phyloP scores from a whole-genome alignment of 192 early-diverging fungal species.

The Dimargaris cristalligena region DNA sequence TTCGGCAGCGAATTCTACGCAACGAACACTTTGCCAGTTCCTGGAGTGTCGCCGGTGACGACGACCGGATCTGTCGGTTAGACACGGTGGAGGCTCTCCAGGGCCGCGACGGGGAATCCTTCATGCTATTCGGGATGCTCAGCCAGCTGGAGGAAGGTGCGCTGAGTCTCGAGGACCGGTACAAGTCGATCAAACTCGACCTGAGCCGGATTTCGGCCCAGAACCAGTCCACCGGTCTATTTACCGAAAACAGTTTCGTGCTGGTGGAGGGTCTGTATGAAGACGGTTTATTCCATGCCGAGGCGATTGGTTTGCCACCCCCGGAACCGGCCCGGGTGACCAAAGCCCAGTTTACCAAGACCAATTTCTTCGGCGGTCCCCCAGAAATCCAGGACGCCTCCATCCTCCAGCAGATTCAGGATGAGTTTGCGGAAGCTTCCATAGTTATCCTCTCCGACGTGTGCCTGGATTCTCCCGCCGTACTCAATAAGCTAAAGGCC shows the following conservation, averaged over 20 bases:
- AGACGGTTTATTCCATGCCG: slow-evolving; percentile 47
- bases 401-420: slow-evolving; percentile 10
- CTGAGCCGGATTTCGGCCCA: slow-evolving; percentile 26
- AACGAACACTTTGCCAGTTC: slow-evolving; percentile 62
- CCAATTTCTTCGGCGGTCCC: slow-evolving; percentile 27
- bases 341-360: slow-evolving; percentile 16
- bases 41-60: slow-evolving; percentile 29
- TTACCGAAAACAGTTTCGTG: slow-evolving; percentile 77
- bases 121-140: slow-evolving; percentile 78
- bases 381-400: slow-evolving; percentile 12
- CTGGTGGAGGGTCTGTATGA: slow-evolving; percentile 65
- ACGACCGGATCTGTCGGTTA: slow-evolving; percentile 22
- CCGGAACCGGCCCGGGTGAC: slow-evolving; percentile 37
- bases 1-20: slow-evolving; percentile 62
- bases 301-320: slow-evolving; percentile 60
- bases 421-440: slow-evolving; percentile 26
- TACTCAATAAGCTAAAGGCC: slow-evolving; percentile 46
- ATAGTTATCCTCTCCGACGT: slow-evolving; percentile 77
- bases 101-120: slow-evolving; percentile 43
- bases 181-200: slow-evolving; percentile 59
- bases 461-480: slow-evolving; percentile 68
- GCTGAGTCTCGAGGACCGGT: slow-evolving; percentile 70
- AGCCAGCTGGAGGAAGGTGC: slow-evolving; percentile 63
- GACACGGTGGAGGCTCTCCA: slow-evolving; percentile 62
- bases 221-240: slow-evolving; percentile 45